A percentile compares a stretch with the other conserved stretches of the same genome.
These are phyloP conservation scores for Xylaria sp. DNA, from an alignment of 2,329 filamentous ascomycete genomes.

Conservation along the genomic window DNA sequence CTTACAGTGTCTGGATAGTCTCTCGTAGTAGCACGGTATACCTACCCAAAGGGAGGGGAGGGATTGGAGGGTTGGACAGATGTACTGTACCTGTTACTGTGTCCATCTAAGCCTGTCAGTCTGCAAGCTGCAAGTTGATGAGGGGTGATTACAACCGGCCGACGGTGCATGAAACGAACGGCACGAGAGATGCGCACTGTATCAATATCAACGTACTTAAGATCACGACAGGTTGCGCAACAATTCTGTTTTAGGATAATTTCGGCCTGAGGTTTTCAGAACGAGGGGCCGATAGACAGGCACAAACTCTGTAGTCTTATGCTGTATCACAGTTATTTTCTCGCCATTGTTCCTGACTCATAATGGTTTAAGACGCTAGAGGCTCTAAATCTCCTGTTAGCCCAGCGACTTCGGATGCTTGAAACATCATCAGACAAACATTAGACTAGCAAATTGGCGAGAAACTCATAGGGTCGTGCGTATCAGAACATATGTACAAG, in stretches of 20 bases:
- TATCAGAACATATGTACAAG: constrained; percentile 2
- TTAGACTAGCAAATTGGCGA: background rate
- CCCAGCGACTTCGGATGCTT: constrained; percentile 26
- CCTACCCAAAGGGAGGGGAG: constrained; percentile 10
- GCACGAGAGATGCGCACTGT: constrained; percentile 17
- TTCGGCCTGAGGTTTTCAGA: constrained; percentile 11
- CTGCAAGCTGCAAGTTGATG: constrained; percentile 22
- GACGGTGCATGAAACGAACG: constrained; percentile 19
- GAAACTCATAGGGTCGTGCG: background rate
- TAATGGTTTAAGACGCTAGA: background rate
- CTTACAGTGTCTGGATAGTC: constrained; percentile 13
- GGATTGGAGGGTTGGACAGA: background rate
- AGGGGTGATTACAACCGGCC: constrained; percentile 26
- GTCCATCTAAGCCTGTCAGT: constrained; percentile 6
- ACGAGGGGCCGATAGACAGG: background rate
- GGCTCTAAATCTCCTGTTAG: background rate
- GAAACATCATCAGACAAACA: constrained; percentile 3
- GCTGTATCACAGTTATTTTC: constrained; percentile 9
- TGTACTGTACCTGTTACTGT: constrained; percentile 15
- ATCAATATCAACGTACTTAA: background rate
- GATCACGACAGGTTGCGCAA: constrained; percentile 3
- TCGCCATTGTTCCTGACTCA: constrained; percentile 14
- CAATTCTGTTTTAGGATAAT: constrained; percentile 12
- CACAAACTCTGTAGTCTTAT: background rate
- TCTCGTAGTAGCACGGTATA: constrained; percentile 18